A percentile compares a stretch with the other conserved stretches of the same genome.
Conservation (phyloP, 2,329 filamentous ascomycete genomes). For the Fusarium vanettenii region DNA sequence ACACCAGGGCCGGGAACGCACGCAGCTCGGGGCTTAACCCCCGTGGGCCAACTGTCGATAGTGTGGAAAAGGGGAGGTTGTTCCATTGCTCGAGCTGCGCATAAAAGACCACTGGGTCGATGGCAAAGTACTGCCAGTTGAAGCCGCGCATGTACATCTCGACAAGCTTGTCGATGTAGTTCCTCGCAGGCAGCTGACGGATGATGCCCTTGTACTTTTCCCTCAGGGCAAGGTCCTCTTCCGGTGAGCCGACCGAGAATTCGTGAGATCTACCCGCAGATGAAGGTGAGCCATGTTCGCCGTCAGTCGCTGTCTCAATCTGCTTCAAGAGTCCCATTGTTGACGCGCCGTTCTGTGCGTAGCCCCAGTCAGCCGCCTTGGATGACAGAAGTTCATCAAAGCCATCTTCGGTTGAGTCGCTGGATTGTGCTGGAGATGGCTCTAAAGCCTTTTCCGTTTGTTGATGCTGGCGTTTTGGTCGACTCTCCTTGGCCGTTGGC, state of each 20-base stretch:
- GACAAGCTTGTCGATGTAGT: constrained; percentile 66
- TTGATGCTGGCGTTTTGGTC: constrained; percentile 1
- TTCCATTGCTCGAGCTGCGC: constrained; percentile 66
- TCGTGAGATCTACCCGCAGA: background rate
- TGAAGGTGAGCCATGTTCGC: constrained; percentile 29
- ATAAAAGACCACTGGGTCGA: constrained; percentile 66
- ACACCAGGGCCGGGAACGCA: constrained; percentile 69
- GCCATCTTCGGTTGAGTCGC: constrained; percentile 4
- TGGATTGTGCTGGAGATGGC: background rate
- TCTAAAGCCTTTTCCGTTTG: constrained; percentile 3
- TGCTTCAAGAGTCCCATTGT: constrained; percentile 67
- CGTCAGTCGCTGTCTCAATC: constrained; percentile 59
- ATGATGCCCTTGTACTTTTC: constrained; percentile 70
- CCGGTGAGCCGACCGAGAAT: constrained; percentile 27
- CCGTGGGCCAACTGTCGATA: constrained; percentile 62
- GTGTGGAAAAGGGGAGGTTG: constrained; percentile 61
- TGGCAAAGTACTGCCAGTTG: constrained; percentile 68
- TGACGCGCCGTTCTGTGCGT: constrained; percentile 62
- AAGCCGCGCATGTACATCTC: constrained; percentile 67
- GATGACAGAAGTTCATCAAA: constrained; percentile 51
- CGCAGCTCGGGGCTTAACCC: constrained; percentile 63
- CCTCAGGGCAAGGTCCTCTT: constrained; percentile 53
- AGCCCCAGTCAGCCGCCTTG: constrained; percentile 64
- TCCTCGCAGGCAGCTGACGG: constrained; percentile 66
- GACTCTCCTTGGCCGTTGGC: constrained; percentile 51